Base-by-base conservation (phyloP, 148 eudicot genomes). In the Vaccinium vitisidaea region DNA sequence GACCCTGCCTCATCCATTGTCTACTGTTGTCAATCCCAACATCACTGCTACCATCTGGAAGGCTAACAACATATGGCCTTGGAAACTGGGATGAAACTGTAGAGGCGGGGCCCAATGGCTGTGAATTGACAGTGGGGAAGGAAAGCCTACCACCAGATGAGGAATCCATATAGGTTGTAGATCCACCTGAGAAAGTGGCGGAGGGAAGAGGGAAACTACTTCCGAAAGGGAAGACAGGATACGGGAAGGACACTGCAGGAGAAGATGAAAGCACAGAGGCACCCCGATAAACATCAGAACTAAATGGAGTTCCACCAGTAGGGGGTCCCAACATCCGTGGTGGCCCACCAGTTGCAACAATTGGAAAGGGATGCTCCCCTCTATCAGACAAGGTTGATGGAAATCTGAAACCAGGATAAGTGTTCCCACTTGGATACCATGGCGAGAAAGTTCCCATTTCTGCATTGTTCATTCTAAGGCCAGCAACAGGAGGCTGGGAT, bases 241-340 rank as follows among this genome's bases (percentile, higher is more conserved):
- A 94, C 77, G 85, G 90, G 82, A 83, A 90, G 85, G 80, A 91
- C 83, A 92, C 86, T 27, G 95, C 94, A 12, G 98, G 94, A 82
- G 99, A 93, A 6, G 98, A 96, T 61, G 97, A 89, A 86, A 94
- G 84, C 27, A 96, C 93, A 2, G 99, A 91, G 18, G 74, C 18
- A 13, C 99, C 97, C 80, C 97, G 84, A 70, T 88, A 93, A 53
- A 92, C 71, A 84, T 95, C 99, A 4, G 95, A 88, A 61, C 84
- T 74, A 82, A 90, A 93, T 19, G 92, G 88, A 63, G 89, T 80
- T 36, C 87, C 80, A 12, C 90, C 90, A 32, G 91, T 85, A 32
- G 87, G 79, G 19, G 85, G 92, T 43, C 87, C 91, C 85, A 92
- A 77, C 43, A 92, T 87, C 85, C 99, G 90, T 30, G 88, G 93